Evolutionary conservation across 192 early-diverging fungal genomes (phyloP).

Genomic region (Umbelopsis sp.): DNA sequence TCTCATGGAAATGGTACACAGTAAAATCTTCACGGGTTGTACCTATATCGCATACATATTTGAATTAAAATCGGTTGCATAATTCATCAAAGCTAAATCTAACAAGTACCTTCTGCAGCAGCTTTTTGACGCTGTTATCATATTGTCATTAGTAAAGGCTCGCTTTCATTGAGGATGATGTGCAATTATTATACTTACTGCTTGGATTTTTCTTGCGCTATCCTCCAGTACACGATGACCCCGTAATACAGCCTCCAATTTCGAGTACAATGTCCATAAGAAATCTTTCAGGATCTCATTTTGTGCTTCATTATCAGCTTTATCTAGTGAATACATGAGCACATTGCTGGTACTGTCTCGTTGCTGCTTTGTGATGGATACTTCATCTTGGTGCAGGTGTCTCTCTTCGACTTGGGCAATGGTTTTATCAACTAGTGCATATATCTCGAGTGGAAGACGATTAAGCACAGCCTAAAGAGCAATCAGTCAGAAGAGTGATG

Average conservation of each 20-base stretch:
- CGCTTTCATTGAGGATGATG: neutral
- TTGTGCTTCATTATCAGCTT: constrained; percentile 54
- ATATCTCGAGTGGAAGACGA: constrained; percentile 68
- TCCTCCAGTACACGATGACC: constrained; percentile 74
- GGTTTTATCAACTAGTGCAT: constrained; percentile 72
- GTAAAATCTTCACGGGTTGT: constrained; percentile 19
- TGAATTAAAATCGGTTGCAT: neutral
- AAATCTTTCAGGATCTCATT: constrained; percentile 76
- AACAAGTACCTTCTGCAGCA: neutral
- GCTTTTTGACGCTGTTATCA: constrained; percentile 4
- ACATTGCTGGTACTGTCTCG: neutral
- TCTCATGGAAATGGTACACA: constrained; percentile 50
- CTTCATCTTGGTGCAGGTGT: neutral
- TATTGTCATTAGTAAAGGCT: neutral
- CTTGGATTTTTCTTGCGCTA: constrained; percentile 54
- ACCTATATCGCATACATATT: neutral
- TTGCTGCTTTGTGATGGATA: neutral
- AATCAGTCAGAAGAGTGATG: constrained; percentile 28
- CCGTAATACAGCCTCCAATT: constrained; percentile 72
- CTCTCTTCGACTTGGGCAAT: constrained; percentile 72
- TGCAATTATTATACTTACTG: constrained; percentile 24
- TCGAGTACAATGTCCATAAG: constrained; percentile 75
- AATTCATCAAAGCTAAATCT: too few relatives aligned
- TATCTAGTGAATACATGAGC: constrained; percentile 53
- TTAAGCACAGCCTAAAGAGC: constrained; percentile 66